phyloP scores from a whole-genome alignment of 768 basidiomycete genomes.

The Psilocybe subaeruginosa region DNA sequence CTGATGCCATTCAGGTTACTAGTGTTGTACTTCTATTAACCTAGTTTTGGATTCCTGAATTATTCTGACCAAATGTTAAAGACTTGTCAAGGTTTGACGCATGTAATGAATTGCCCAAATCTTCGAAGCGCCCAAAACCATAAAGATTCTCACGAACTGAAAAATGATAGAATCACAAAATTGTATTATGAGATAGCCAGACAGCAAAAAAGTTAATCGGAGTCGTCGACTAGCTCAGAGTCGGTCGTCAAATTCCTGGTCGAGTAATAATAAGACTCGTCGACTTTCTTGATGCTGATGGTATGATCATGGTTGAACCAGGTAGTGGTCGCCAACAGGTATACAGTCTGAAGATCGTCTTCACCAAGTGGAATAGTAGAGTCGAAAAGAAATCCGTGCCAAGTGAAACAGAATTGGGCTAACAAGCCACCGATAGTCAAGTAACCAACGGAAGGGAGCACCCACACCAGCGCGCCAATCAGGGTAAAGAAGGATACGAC shows the following conservation, averaged over 20 bases:
- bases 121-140: too few species aligned
- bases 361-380: constrained; percentile 38
- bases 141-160: too few species aligned
- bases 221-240: background rate
- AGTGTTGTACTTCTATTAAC: background rate
- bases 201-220: background rate
- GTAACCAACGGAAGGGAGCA: constrained; percentile 26
- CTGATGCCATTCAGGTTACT: too few species aligned
- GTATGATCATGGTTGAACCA: constrained; percentile 27
- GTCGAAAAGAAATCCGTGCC: constrained; percentile 40
- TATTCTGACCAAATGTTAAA: too few species aligned
- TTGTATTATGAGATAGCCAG: background rate
- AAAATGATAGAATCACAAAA: background rate
- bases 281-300: constrained; percentile 19
- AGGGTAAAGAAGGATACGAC: constrained; percentile 37
- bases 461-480: constrained; percentile 31
- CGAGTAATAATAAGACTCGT: constrained; percentile 20
- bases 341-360: constrained; percentile 43
- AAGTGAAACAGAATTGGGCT: constrained; percentile 33
- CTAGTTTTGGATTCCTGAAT: too few species aligned
- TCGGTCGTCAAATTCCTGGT: constrained; percentile 4
- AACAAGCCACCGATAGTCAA: constrained; percentile 26
- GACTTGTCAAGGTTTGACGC: too few species aligned
- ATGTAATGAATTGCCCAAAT: too few species aligned
- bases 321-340: constrained; percentile 30